Base-by-base conservation (phyloP, 306 rosid genomes). In the Pyrus bretschneideri region DNA sequence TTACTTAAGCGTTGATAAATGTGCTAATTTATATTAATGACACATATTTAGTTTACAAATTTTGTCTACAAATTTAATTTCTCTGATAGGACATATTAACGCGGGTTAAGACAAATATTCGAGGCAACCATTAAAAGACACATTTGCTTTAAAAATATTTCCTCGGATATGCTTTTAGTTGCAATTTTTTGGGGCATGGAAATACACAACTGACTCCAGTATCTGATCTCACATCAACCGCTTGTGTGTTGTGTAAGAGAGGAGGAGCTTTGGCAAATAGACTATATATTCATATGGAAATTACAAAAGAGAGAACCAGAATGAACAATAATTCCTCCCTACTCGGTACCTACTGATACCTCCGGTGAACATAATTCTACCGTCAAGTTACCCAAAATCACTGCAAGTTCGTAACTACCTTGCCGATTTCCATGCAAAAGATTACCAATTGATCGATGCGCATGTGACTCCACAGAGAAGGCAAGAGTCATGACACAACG, bases 241-340 rank as follows among this genome's bases (percentile, higher is more conserved):
- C 40, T 13, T 27, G 38, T 11, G 64, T 58, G 29, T 9, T 59
- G 18, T 29, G 21, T 14, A 6, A 17, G 40, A 62, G 67, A 62
- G 27, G 9, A 60, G 31, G 65, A 62, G 21, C 29, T 62, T 62
- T 62, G 40, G 40, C 21, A 62, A 13, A 2, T 13, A 4, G 67
- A 4, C 15, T 1, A 2, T 3, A 30, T 65, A 9, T 14, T 27
- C 18, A 35, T 5, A 25, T 38, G 51, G 51, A 66, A 18, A 33
- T n/a, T 19, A 46, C 71, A 63, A 74, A 74, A 74, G 31, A 30
- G 33, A 64, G 72, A 74, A 46, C 52, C 54, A 64, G 29, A 31
- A 65, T 45, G 3, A 27, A 49, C 38, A 65, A 49, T 11, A 18
- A 11, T 9, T 67, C n/a, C 21, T 30, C 67, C 11, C 40, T 59